A percentile compares a stretch with the other conserved stretches of the same genome.
phyloP scores from a whole-genome alignment of 2,329 filamentous ascomycete genomes.

The Arthrinium puccinioides region DNA sequence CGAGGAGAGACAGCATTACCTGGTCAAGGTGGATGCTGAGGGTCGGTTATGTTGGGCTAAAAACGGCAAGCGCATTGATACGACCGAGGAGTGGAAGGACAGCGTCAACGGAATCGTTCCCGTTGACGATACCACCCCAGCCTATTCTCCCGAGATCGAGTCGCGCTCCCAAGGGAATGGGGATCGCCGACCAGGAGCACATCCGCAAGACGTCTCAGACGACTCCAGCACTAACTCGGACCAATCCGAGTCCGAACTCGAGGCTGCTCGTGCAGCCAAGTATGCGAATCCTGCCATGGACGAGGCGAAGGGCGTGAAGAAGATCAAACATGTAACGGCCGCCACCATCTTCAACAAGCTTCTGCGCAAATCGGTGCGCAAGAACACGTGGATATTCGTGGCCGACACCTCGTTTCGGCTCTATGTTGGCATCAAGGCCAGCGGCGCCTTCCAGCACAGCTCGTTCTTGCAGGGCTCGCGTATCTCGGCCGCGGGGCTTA shows the following conservation, averaged over 20 bases:
- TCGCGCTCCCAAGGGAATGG: slow-evolving; percentile 16
- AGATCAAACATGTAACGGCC: slow-evolving; percentile 57
- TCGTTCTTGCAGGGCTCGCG: slow-evolving; percentile 80
- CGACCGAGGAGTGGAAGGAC: slow-evolving; percentile 68
- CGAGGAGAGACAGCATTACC: slow-evolving; percentile 75
- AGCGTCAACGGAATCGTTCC: slow-evolving; percentile 69
- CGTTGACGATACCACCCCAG: slow-evolving; percentile 50
- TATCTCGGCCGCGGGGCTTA: slow-evolving; percentile 75
- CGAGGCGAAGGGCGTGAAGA: slow-evolving; percentile 47
- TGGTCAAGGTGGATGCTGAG: slow-evolving; percentile 66
- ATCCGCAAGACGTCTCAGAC: slow-evolving; percentile 40
- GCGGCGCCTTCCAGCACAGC: slow-evolving; percentile 83
- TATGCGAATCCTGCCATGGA: slow-evolving; percentile 60
- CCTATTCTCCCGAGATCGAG: slow-evolving; percentile 32
- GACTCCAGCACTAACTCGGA: slow-evolving; percentile 45
- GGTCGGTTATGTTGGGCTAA: slow-evolving; percentile 84
- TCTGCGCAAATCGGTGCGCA: slow-evolving; percentile 69
- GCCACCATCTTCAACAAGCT: slow-evolving; percentile 72
- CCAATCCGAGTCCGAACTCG: slow-evolving; percentile 39
- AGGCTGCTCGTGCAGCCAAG: slow-evolving; percentile 53
- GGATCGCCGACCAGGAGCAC: slow-evolving; percentile 18
- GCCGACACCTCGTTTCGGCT: slow-evolving; percentile 78
- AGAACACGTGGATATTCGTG: slow-evolving; percentile 92
- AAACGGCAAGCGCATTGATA: slow-evolving; percentile 71
- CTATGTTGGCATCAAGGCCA: slow-evolving; percentile 86